Base-by-base conservation (phyloP, 345 rosid genomes). In the Citrus medica region DNA sequence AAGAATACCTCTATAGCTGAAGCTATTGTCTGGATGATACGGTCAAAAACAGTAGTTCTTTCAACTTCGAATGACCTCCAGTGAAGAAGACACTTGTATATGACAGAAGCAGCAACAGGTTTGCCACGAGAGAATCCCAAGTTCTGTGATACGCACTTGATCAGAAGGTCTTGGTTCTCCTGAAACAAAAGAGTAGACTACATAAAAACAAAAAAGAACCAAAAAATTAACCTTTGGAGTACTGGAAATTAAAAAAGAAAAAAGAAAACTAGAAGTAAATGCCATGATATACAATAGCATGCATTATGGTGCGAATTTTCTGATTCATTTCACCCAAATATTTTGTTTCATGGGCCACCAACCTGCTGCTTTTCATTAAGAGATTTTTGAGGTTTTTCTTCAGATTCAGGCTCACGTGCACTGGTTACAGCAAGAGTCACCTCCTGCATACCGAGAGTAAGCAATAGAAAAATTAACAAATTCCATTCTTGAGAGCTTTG, bases 11-110 rank as follows among this genome's bases (percentile, higher is more conserved):
- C 98, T 64, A 93, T 86, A 58, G 98, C 86, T 55, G 98, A 88
- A 81, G 98, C 97, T 85, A 95, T 92, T 79, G 98, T 89, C 82
- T 95, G 98, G 83, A 95, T 95, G 75, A 95, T 91, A 75, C 98
- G 98, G 86, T 96, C 98, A 90, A 96, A 94, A 79, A 96, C 91
- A 69, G 82, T 86, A 32, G 98, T 96, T 84, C 98, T 89, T 90
- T 94, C 99, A 66, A 89, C 98, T 88, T 96, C 99, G 88, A 96
- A 94, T 81, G 98, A 96, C 82, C 97, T 91, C 99, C 99, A 96
- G 53, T 96, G 99, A 78, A 92, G 97, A 55, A 96, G 98, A 79
- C 95, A 92, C 85, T 94, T 96, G 87, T 91, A 96, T 79, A 92
- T 89, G 74, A 94, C 84, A 84, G 97, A 96, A 72, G 99, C 98